phyloP scores from a whole-genome alignment of 2,329 filamentous ascomycete species.

The Cladorrhinum sp. region DNA sequence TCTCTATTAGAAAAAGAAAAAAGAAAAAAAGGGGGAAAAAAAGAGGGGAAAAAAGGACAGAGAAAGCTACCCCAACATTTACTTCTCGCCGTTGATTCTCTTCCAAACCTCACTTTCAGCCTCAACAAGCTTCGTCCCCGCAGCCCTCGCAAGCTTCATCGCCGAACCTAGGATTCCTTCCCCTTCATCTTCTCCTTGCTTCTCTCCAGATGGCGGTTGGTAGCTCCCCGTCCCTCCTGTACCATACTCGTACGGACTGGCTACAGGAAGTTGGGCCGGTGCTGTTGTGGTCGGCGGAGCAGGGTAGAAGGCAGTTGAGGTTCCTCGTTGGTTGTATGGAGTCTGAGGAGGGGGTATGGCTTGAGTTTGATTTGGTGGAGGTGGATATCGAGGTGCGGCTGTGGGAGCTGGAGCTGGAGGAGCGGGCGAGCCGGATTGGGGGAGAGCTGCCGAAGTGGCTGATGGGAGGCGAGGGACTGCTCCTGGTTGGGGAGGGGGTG shows the following conservation, averaged over 20 bases:
- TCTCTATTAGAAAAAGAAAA: too few species aligned
- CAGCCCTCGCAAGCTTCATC: constrained; percentile 56
- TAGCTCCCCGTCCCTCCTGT: background rate
- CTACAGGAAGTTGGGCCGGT: background rate
- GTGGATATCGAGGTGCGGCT: constrained; percentile 35
- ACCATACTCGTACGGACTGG: background rate
- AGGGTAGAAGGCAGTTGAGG: constrained; percentile 32
- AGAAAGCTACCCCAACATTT: too few species aligned
- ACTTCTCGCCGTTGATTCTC: constrained; percentile 57
- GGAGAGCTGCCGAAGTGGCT: constrained; percentile 23
- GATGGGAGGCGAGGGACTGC: constrained; percentile 46
- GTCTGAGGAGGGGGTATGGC: constrained; percentile 46
- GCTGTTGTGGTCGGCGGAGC: constrained; percentile 19
- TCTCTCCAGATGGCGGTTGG: background rate
- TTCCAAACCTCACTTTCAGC: constrained; percentile 63
- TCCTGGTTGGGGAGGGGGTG: constrained; percentile 57
- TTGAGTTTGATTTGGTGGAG: constrained; percentile 48
- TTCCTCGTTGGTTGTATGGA: constrained; percentile 45
- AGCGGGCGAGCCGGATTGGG: constrained; percentile 33
- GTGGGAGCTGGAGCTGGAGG: constrained; percentile 19
- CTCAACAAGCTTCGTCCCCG: constrained; percentile 55
- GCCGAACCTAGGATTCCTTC: constrained; percentile 54
- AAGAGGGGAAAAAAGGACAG: too few species aligned
- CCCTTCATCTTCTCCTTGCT: constrained; percentile 36
- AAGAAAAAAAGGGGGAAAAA: too few species aligned